Base-by-base conservation (phyloP, 495 filamentous ascomycete genomes). In the Podospora tetraspora region DNA sequence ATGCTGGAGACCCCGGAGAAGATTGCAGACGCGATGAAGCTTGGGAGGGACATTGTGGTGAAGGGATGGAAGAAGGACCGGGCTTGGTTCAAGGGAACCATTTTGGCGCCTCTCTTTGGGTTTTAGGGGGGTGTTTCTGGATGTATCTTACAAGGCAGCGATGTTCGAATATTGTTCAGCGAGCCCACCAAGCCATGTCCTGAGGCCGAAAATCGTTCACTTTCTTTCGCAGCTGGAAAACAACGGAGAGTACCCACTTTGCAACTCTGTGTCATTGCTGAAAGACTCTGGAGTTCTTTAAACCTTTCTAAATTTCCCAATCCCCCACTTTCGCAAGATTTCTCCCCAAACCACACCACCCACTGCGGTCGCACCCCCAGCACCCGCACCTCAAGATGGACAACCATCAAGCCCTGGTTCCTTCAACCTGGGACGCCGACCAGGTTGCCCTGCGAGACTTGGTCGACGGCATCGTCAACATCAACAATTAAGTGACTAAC, bases 11-110 rank as follows among this genome's bases (percentile, higher is more conserved):
- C 71, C 0, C 61, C 70, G 25, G 73, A 82, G 43, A 77, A 80
- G 61, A 70, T 86, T 32, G 13, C 72, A 71, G 43, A 75, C 73
- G 2, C 77, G 82, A 81, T 86, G 34, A 76, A 70, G 57, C 60
- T 82, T 13, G 85, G 84, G 0, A 79, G 78, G 63, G 80, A 86
- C 52, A 73, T 84, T 11, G 76, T 86, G 56, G 70, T 81, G 8
- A 81, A 79, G 30, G 84, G 76, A 0, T 86, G 84, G 83, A 71
- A 74, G 64, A 79, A 77, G 61, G 79, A 86, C 32, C 77, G 68
- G 34, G 61, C 12, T 1, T 84, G 79, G 77, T 84, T 87, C 61
- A 34, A 67, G 60, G 22, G 24, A 1, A 67, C 59, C 21, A 24
- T 24, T 3, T 27, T 73, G 37, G 37, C n/a, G 30, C 34, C 62